A percentile compares a stretch with the other conserved stretches of the same genome.
Evolutionary conservation across 192 early-diverging fungal genomes (phyloP).

Genomic region (Coemansia furcata): DNA sequence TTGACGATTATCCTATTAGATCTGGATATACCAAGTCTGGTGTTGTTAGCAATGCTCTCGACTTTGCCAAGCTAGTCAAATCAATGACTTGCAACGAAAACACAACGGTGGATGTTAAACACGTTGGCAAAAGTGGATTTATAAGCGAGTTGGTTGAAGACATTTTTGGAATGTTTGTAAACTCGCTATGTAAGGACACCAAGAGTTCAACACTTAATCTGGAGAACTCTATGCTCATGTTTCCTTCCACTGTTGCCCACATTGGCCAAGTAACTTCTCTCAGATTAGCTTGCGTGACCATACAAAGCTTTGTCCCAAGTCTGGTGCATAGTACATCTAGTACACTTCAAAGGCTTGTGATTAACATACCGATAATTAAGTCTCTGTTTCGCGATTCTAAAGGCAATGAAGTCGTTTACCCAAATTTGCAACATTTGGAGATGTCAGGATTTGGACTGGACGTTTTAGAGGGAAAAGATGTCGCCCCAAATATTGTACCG

Average conservation of each 20-base stretch:
- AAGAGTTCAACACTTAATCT: neutral
- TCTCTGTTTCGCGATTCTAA: neutral
- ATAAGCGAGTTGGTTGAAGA: neutral
- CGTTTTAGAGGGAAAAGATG: neutral
- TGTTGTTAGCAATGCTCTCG: neutral
- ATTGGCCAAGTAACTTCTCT: neutral
- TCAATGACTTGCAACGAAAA: neutral
- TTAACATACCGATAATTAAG: neutral
- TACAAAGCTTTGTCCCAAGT: neutral
- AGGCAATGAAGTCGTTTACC: neutral
- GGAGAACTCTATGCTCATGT: neutral
- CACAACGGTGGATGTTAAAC: neutral
- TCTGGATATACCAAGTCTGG: neutral
- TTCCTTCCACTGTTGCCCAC: neutral
- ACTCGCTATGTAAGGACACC: neutral
- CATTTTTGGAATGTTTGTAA: neutral
- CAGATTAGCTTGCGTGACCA: neutral
- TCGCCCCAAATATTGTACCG: neutral
- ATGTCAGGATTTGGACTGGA: neutral
- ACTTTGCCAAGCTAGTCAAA: neutral
- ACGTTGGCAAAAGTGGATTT: neutral
- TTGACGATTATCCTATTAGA: neutral
- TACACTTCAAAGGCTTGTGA: neutral
- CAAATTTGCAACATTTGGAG: neutral
- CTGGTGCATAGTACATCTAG: neutral